Conservation (phyloP, 225 moss, liverwort and hornwort species). For the Pleurozium schreberi region DNA sequence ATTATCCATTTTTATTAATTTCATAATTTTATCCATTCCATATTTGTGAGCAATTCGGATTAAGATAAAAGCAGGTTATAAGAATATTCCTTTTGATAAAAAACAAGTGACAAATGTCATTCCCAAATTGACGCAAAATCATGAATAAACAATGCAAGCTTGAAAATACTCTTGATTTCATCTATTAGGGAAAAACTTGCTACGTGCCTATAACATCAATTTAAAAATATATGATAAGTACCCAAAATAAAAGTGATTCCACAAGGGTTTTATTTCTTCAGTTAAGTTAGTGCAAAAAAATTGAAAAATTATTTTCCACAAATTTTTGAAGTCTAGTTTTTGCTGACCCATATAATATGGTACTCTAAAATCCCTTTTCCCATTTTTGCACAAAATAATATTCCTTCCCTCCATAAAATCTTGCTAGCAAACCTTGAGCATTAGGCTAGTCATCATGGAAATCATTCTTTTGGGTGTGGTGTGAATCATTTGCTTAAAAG, state of each 20-base stretch:
- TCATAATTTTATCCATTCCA: not conserved
- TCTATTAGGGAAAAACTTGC: not conserved
- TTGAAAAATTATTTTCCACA: not conserved
- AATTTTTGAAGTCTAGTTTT: not conserved
- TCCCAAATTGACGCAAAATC: not conserved
- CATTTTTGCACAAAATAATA: not conserved
- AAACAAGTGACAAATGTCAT: not conserved
- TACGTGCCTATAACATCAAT: not conserved
- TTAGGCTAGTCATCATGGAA: too few relatives aligned
- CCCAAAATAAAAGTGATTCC: not conserved
- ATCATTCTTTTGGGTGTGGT: too few relatives aligned
- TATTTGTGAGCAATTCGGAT: not conserved
- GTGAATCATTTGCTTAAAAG: too few relatives aligned
- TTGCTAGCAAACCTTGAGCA: too few relatives aligned
- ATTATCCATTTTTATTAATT: not conserved
- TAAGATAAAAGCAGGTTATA: too few relatives aligned
- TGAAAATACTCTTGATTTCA: not conserved
- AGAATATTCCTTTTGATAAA: too few relatives aligned
- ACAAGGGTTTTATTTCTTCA: not conserved
- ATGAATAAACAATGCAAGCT: too few relatives aligned
- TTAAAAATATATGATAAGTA: not conserved
- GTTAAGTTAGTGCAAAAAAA: too few relatives aligned
- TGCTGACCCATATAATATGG: fast-evolving
- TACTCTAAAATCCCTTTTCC: not conserved
- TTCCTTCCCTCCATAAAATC: not conserved